Base-by-base conservation (phyloP, 257 asterid species). In the Scutellaria baicalensis region DNA sequence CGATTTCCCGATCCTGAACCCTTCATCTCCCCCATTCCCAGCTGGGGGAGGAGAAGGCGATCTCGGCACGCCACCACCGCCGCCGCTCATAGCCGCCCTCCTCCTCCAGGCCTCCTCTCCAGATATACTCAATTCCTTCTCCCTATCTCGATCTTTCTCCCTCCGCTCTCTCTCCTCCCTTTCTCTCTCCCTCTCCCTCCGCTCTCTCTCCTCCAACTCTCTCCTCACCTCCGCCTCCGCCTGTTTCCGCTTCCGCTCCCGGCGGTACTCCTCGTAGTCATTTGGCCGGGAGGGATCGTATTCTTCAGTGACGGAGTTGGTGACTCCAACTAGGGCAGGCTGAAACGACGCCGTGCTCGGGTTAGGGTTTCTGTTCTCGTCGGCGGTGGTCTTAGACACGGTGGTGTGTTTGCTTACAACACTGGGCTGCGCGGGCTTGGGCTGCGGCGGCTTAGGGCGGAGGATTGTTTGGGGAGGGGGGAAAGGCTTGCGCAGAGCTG, bases 51-150 rank as follows among this genome's bases (percentile, higher is more conserved):
- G 95, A 7, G 98, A 84, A 1, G 91, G 84, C 45, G 95, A 83
- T 64, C 91, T 74, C 38, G 85, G 85, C 21, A 69, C 76, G 59
- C 73, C 89, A 39, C 71, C 80, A n/a, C 74, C 87, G 11, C 82
- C 86, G 9, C 89, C 84, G 44, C 95, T 79, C 84, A 88, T 68
- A 2, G 91, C 91, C 13, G 94, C 97, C 77, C 97, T 85, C 77
- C 98, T 77, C 75, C 96, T 78, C 97, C 97, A 93, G 7, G 97
- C 98, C 75, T 93, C 98, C 83, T 93, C 98, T 4, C 98, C 98
- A 0, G 98, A 93, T 14, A 93, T 86, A 78, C 86, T 93, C 85
- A 91, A 79, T 72, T 92, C 96, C 82, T 83, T 79, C 64, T 87
- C 95, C 72, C 81, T 71, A 23, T 83, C 89, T 6, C 80, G 68